These are phyloP conservation scores for Colletotrichum australisinense DNA, from an alignment of 2,329 filamentous ascomycete species.

Conservation along the genomic window DNA sequence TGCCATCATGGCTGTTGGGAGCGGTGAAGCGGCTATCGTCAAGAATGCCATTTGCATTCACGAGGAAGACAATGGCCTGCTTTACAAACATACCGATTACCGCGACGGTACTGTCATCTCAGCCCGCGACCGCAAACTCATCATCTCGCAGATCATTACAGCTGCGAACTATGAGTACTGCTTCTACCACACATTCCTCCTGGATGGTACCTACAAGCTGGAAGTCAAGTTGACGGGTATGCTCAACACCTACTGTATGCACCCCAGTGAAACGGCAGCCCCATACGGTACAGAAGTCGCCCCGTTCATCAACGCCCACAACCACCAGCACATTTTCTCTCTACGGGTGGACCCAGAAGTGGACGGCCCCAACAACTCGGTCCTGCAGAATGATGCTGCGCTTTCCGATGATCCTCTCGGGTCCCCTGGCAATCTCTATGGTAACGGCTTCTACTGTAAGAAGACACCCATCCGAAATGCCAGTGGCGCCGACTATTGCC, in stretches of 20 bases:
- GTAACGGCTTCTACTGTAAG: constrained; percentile 74
- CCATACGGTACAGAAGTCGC: constrained; percentile 63
- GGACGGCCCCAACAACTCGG: background rate
- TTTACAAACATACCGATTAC: constrained; percentile 84
- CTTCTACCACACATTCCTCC: constrained; percentile 51
- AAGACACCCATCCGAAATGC: constrained; percentile 42
- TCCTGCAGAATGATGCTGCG: background rate
- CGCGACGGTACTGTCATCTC: constrained; percentile 77
- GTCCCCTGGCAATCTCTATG: constrained; percentile 76
- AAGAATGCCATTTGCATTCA: constrained; percentile 84
- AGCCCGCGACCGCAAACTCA: constrained; percentile 77
- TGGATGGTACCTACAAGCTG: constrained; percentile 74
- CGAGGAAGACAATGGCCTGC: constrained; percentile 79
- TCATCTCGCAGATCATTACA: constrained; percentile 78
- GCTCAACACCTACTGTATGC: constrained; percentile 56
- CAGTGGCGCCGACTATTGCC: constrained; percentile 39
- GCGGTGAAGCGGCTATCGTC: constrained; percentile 74
- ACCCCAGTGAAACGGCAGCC: constrained; percentile 44
- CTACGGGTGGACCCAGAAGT: constrained; percentile 36
- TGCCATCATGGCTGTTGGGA: constrained; percentile 73
- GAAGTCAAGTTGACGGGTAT: constrained; percentile 66
- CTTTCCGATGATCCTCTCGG: constrained; percentile 70
- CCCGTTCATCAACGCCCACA: constrained; percentile 63
- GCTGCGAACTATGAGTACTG: constrained; percentile 83
- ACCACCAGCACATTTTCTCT: constrained; percentile 69